phyloP scores from a whole-genome alignment of 768 basidiomycete genomes.

The Atractiella rhizophila region DNA sequence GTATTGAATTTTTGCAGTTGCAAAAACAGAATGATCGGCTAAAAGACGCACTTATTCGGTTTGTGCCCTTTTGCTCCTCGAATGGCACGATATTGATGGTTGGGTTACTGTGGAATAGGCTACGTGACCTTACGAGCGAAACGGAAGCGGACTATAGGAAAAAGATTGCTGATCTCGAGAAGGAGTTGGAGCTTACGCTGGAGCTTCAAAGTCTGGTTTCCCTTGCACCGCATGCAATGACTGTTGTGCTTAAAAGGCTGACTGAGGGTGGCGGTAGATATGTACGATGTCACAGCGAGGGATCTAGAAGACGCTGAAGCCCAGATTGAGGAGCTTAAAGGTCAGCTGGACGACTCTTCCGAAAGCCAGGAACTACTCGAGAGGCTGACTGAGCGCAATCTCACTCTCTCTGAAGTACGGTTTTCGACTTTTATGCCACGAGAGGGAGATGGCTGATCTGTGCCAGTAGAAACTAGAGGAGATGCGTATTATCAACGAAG shows the following conservation, averaged over 20 bases:
- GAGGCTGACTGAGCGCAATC: conserved; percentile 75
- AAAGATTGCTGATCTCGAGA: conserved; percentile 67
- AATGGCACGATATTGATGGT: not conserved
- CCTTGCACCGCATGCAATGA: not conserved
- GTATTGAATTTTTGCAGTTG: conserved; percentile 38
- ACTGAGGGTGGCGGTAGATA: conserved; percentile 1
- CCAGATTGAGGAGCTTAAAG: conserved; percentile 77
- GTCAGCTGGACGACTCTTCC: conserved; percentile 78
- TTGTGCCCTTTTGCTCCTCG: conserved; percentile 12
- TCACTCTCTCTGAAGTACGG: conserved; percentile 66
- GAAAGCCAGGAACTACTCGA: conserved; percentile 93
- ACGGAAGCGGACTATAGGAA: conserved; percentile 59
- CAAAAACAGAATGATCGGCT: conserved; percentile 90
- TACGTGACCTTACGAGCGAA: conserved; percentile 70
- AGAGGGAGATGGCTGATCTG: not conserved
- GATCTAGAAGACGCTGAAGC: conserved; percentile 68
- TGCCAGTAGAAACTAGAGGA: conserved; percentile 68
- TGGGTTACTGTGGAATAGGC: conserved; percentile 23
- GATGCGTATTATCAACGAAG: conserved; percentile 85
- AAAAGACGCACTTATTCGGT: conserved; percentile 80
- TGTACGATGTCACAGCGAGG: conserved; percentile 40
- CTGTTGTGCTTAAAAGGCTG: not conserved
- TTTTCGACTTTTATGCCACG: not conserved
- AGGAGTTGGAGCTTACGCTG: conserved; percentile 49
- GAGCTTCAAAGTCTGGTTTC: conserved; percentile 43